Evolutionary conservation across 192 early-diverging fungal genomes (phyloP).

Genomic region (Backusella luteola): DNA sequence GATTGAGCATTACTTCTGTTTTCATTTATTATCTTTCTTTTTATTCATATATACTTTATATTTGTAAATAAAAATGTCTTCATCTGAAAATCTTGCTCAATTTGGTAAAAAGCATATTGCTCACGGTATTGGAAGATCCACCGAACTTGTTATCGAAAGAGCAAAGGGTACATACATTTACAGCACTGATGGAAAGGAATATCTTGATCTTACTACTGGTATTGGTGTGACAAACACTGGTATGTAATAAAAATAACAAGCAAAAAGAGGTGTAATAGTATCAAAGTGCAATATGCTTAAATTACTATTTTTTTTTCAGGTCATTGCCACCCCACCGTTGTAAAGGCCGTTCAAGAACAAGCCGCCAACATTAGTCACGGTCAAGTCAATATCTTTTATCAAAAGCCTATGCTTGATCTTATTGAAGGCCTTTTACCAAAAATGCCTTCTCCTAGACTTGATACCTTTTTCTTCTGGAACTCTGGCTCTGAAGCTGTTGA

Average conservation of each 20-base stretch:
- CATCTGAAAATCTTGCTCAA: slow-evolving; percentile 33
- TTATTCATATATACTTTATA: not conserved
- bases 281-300: not conserved
- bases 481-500: slow-evolving; percentile 48
- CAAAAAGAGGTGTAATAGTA: not conserved
- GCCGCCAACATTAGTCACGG: slow-evolving; percentile 38
- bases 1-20: not conserved
- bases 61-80: slow-evolving; percentile 17
- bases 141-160: slow-evolving; percentile 37
- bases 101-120: slow-evolving; percentile 41
- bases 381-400: slow-evolving; percentile 43
- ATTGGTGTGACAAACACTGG: slow-evolving; percentile 47
- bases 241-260: slow-evolving; percentile 7
- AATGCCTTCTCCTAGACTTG: slow-evolving; percentile 39
- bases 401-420: slow-evolving; percentile 45
- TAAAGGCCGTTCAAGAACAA: slow-evolving; percentile 50
- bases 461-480: slow-evolving; percentile 47
- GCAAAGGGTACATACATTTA: slow-evolving; percentile 39
- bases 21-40: not conserved
- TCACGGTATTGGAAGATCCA: slow-evolving; percentile 34
- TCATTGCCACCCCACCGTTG: slow-evolving; percentile 46
- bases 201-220: slow-evolving; percentile 43
- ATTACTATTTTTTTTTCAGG: slow-evolving; percentile 15
- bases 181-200: slow-evolving; percentile 39
- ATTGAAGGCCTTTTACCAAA: slow-evolving; percentile 32